These are phyloP conservation scores for Ophiocordyceps robertsii DNA, from an alignment of 2,329 filamentous ascomycete species.

Conservation along the genomic window DNA sequence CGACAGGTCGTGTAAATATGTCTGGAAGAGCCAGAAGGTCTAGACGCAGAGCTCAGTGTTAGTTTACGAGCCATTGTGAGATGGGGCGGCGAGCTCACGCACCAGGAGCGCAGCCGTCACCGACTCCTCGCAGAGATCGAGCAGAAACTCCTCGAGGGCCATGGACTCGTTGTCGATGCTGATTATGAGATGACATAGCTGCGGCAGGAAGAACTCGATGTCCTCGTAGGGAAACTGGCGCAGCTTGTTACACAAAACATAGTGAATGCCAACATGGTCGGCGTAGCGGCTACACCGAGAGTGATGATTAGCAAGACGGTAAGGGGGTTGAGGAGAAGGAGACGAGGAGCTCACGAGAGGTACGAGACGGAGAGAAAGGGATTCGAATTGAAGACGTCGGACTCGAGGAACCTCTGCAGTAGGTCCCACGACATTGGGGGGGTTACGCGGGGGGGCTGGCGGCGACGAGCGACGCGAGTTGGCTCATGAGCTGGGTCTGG, in stretches of 20 bases:
- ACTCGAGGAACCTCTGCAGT: slow-evolving; percentile 82
- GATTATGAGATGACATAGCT: slow-evolving; percentile 77
- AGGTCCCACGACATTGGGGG: slow-evolving; percentile 65
- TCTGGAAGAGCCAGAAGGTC: slow-evolving; percentile 88
- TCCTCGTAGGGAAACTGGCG: slow-evolving; percentile 83
- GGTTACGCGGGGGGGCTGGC: slow-evolving; percentile 1
- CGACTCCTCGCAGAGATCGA: slow-evolving; percentile 77
- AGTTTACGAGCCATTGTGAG: slow-evolving; percentile 2
- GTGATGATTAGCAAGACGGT: neutral
- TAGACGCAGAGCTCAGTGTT: slow-evolving; percentile 20
- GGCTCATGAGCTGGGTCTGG: slow-evolving; percentile 10
- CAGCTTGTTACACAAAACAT: slow-evolving; percentile 78
- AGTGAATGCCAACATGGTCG: slow-evolving; percentile 81
- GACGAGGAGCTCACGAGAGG: slow-evolving; percentile 53
- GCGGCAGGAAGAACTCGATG: slow-evolving; percentile 84
- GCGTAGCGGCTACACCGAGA: slow-evolving; percentile 56
- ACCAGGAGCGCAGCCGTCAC: slow-evolving; percentile 75
- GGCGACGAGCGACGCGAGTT: slow-evolving; percentile 2
- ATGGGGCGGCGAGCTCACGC: slow-evolving; percentile 18
- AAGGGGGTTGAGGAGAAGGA: too few relatives aligned
- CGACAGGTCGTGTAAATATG: slow-evolving; percentile 70
- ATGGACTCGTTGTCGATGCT: slow-evolving; percentile 85
- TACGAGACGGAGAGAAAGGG: slow-evolving; percentile 81
- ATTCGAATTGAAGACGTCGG: slow-evolving; percentile 86
- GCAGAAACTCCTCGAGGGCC: slow-evolving; percentile 76